These are phyloP conservation scores for Gastrodia elata DNA, from an alignment of 106 monocot genomes.

Conservation along the genomic window DNA sequence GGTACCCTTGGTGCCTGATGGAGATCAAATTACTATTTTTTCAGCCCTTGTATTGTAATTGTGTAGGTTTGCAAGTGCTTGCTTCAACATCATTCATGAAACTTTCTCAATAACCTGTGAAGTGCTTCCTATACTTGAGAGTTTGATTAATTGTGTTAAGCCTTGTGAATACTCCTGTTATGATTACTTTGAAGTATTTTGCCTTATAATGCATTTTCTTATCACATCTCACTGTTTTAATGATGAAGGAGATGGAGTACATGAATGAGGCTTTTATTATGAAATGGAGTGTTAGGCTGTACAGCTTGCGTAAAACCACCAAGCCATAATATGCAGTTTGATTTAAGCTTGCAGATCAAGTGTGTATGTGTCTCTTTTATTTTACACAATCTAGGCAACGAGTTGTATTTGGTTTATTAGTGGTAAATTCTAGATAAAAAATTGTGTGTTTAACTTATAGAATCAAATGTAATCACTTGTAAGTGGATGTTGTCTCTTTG, in stretches of 20 bases:
- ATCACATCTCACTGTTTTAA: not conserved
- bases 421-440: too few species aligned
- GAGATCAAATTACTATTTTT: constrained; percentile 5
- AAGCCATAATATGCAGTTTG: not conserved
- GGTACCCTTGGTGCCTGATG: not conserved
- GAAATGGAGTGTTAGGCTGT: not conserved
- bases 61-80: constrained; percentile 29
- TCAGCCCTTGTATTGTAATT: constrained; percentile 18
- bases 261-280: not conserved
- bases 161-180: constrained; percentile 15
- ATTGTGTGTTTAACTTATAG: too few species aligned
- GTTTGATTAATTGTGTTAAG: constrained; percentile 26
- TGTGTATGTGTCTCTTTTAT: too few species aligned
- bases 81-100: constrained; percentile 38
- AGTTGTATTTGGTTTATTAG: too few species aligned
- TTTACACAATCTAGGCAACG: too few species aligned
- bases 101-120: constrained; percentile 17
- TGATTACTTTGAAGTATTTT: constrained; percentile 41
- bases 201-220: constrained; percentile 21
- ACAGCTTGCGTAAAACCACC: not conserved
- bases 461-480: too few species aligned
- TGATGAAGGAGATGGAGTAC: constrained; percentile 9
- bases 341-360: not conserved
- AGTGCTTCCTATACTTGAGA: constrained; percentile 20
- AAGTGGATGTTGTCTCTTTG: too few species aligned